These are phyloP conservation scores for Corrigiola litoralis DNA, from an alignment of 179 eudicot species.

Conservation along the genomic window DNA sequence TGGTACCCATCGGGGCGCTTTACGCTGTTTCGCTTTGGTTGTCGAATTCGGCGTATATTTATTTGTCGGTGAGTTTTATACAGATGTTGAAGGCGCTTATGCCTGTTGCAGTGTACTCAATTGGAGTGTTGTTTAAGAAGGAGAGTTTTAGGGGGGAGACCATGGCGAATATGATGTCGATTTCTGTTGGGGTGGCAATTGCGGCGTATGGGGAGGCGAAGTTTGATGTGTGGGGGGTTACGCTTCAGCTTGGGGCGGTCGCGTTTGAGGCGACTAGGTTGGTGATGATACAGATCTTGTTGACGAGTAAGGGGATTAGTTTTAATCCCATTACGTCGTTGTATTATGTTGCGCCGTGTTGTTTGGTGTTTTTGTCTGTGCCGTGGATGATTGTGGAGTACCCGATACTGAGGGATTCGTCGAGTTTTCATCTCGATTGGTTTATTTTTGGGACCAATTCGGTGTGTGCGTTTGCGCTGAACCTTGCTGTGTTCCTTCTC, in stretches of 20 bases:
- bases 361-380: conserved; percentile 53
- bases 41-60: conserved; percentile 78
- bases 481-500: conserved; percentile 76
- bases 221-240: conserved; percentile 64
- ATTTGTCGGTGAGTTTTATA: conserved; percentile 66
- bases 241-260: conserved; percentile 67
- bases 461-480: conserved; percentile 68
- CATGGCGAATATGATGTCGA: conserved; percentile 71
- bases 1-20: conserved; percentile 67
- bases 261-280: conserved; percentile 74
- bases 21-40: conserved; percentile 71
- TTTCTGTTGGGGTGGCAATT: conserved; percentile 69
- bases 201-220: conserved; percentile 87
- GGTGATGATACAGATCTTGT: conserved; percentile 65
- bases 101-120: conserved; percentile 81
- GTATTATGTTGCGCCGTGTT: conserved; percentile 78
- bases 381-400: conserved; percentile 80
- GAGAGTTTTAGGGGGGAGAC: conserved; percentile 40
- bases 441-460: conserved; percentile 73
- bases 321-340: conserved; percentile 75
- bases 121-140: conserved; percentile 56
- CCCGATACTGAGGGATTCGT: conserved; percentile 50
- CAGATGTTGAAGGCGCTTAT: conserved; percentile 79
- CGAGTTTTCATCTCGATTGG: conserved; percentile 59
- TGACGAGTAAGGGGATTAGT: conserved; percentile 63